Evolutionary conservation across 1,139 yeast genomes (phyloP), one percentile per base, ranked within the genome.

Genomic region (Diutina neorugosa): DNA sequence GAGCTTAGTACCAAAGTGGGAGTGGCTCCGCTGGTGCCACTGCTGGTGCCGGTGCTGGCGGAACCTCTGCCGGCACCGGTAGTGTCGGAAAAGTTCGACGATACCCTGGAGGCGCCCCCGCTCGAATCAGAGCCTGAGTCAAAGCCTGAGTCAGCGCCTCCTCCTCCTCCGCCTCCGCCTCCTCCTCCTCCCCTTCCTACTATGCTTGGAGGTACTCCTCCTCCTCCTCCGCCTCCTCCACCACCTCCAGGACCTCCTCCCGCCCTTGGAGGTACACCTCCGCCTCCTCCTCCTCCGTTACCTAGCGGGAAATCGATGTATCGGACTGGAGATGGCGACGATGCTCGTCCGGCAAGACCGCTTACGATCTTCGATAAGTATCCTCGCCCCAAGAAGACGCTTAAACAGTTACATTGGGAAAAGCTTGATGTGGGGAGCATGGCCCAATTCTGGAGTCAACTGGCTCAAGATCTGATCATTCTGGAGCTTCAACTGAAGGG

Each of bases 401-500:
- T 86, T 67, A 86, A 86, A 63, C 95, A 86, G 65, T 71, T 86
- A 58, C 95, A 86, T 62, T 86, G 94, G 94, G 94, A 86, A 59
- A 86, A 85, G 61, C 72, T 86, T 55, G 93, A 86, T 42, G 65
- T 69, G 44, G 64, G 64, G 37, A 77, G 75, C 42, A 78, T 80
- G 55, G 83, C 93, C 2, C 37, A 23, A 0, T 82, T 86, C 64
- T 86, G 94, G 94, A 67, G 69, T 43, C 63, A 67, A 46, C 42
- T 48, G 51, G 8, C 43, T 16, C 37, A 71, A 3, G 67, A 65
- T 42, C 58, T 65, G 1, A 72, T 83, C 63, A 88, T 88, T 1
- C 75, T 72, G 55, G 85, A 83, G 54, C 71, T 86, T 57, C 67
- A 77, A 67, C 77, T 78, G 16, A 81, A 73, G 58, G 95, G 95